Conservation (phyloP, 495 filamentous ascomycete species). For the Terfezia boudieri region DNA sequence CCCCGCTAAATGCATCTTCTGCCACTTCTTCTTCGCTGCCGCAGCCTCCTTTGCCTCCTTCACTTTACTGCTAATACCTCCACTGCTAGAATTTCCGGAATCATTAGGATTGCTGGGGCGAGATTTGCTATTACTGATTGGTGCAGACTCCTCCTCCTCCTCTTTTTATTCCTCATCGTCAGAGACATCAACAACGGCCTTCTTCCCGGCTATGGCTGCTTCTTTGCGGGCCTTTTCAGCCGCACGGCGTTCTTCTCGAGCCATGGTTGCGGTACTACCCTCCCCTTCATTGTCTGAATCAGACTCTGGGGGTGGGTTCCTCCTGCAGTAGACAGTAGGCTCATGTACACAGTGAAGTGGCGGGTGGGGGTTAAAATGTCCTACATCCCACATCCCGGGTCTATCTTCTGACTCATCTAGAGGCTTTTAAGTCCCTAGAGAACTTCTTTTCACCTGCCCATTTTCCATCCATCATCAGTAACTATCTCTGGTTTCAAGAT, state of each 20-base stretch:
- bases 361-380: constrained; percentile 2
- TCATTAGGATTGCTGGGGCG: constrained; percentile 11
- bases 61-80: constrained; percentile 51
- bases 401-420: constrained; percentile 51
- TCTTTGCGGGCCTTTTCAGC: constrained; percentile 82
- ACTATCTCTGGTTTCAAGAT: background rate
- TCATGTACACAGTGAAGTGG: constrained; percentile 6
- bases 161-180: constrained; percentile 43
- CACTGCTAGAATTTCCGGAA: constrained; percentile 13
- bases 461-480: constrained; percentile 2
- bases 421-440: constrained; percentile 67
- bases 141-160: constrained; percentile 23
- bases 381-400: constrained; percentile 63
- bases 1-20: constrained; percentile 83
- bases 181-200: constrained; percentile 38
- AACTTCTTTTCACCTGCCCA: constrained; percentile 71
- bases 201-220: constrained; percentile 55
- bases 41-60: constrained; percentile 72
- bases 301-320: constrained; percentile 25
- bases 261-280: constrained; percentile 30
- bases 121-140: constrained; percentile 22
- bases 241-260: constrained; percentile 68
- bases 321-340: constrained; percentile 7
- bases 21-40: constrained; percentile 70
- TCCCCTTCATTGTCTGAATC: constrained; percentile 31